These are phyloP conservation scores for Starmera dryadoides DNA, from an alignment of 805 yeast genomes.

Conservation along the genomic window DNA sequence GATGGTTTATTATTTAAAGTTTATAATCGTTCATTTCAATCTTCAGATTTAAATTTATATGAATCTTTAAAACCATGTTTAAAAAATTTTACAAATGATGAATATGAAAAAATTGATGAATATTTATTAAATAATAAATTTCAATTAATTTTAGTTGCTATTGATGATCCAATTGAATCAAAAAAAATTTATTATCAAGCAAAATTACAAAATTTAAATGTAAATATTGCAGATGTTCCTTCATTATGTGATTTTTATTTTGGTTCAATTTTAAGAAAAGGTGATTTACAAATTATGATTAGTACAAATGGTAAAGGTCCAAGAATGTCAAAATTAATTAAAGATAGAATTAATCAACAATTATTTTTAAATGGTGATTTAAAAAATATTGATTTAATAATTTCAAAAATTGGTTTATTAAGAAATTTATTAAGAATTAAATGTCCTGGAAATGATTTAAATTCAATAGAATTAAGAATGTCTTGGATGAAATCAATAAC, in stretches of 20 bases:
- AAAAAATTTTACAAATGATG: slow-evolving; percentile 9
- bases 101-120: slow-evolving; percentile 21
- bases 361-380: slow-evolving; percentile 26
- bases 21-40: slow-evolving; percentile 35
- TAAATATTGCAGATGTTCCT: slow-evolving; percentile 82
- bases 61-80: slow-evolving; percentile 18
- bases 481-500: slow-evolving; percentile 61
- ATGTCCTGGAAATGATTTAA: slow-evolving; percentile 37
- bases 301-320: slow-evolving; percentile 83
- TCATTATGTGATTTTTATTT: slow-evolving; percentile 80
- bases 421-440: slow-evolving; percentile 41
- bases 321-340: slow-evolving; percentile 57
- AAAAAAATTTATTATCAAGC: slow-evolving; percentile 46
- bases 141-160: slow-evolving; percentile 65
- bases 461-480: slow-evolving; percentile 57
- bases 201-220: slow-evolving; percentile 42
- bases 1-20: slow-evolving; percentile 37
- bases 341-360: slow-evolving; percentile 40
- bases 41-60: slow-evolving; percentile 44
- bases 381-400: slow-evolving; percentile 38
- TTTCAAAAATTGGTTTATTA: slow-evolving; percentile 51
- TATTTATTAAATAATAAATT: slow-evolving; percentile 30
- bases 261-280: slow-evolving; percentile 70
- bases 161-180: slow-evolving; percentile 61
- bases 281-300: slow-evolving; percentile 72